A percentile compares a stretch with the other conserved stretches of the same genome.
These are phyloP conservation scores for Hylodesmum podocarpum DNA, from an alignment of 306 rosid genomes.

Conservation along the genomic window DNA sequence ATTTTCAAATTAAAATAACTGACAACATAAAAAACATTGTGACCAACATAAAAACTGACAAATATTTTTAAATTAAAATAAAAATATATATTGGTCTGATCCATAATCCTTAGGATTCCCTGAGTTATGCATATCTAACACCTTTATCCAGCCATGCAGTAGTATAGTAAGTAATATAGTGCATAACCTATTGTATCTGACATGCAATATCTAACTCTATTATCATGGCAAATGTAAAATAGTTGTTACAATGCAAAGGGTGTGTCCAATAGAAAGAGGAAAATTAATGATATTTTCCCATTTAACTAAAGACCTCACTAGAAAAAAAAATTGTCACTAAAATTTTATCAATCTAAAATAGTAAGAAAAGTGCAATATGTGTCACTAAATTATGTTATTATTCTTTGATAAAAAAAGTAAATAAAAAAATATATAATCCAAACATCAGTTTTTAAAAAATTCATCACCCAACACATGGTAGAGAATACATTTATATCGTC, in stretches of 20 bases:
- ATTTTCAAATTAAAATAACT: no score
- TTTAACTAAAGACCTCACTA: neutral
- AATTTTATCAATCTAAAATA: neutral
- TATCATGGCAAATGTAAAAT: conserved; percentile 27
- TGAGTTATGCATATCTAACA: conserved; percentile 31
- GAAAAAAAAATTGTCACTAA: neutral
- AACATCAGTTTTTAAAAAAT: neutral
- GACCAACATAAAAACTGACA: no score
- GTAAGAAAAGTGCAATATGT: neutral
- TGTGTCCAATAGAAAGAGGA: neutral
- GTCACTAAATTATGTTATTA: neutral
- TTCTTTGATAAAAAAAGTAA: no score
- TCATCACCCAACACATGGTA: neutral
- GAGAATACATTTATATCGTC: neutral
- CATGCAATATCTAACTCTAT: conserved; percentile 28
- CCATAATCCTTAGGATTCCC: conserved; percentile 55
- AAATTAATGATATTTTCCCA: neutral
- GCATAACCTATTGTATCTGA: conserved; percentile 36
- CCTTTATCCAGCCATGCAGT: conserved; percentile 19
- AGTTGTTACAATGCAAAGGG: neutral
- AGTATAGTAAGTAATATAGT: no score
- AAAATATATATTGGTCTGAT: neutral
- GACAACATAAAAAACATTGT: no score
- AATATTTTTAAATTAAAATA: no score
- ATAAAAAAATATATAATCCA: no score